Conservation (phyloP, 768 basidiomycete genomes). For the Lactifluus rugatus region DNA sequence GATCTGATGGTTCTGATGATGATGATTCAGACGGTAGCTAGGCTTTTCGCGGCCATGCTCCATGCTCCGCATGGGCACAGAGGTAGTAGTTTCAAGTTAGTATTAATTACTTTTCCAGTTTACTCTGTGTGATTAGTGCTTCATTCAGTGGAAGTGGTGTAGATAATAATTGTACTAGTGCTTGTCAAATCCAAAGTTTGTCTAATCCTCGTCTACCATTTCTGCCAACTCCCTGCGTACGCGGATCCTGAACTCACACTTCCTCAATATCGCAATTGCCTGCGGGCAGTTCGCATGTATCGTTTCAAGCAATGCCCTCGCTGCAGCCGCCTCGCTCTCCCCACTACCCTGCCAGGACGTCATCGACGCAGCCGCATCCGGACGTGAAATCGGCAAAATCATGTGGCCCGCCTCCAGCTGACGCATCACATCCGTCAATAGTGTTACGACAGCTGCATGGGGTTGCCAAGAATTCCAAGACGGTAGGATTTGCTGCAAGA, state of each 20-base stretch:
- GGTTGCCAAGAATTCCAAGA: slow-evolving; percentile 58
- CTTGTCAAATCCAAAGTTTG: neutral
- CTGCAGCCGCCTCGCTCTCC: slow-evolving; percentile 5
- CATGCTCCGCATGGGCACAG: neutral
- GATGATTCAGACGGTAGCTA: slow-evolving; percentile 55
- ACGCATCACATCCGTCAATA: slow-evolving; percentile 38
- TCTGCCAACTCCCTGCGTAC: slow-evolving; percentile 19
- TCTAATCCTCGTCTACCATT: slow-evolving; percentile 14
- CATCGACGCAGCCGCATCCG: slow-evolving; percentile 22
- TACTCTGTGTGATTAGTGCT: neutral
- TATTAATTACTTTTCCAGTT: slow-evolving; percentile 1
- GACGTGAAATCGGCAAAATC: slow-evolving; percentile 33
- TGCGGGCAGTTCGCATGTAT: slow-evolving; percentile 28
- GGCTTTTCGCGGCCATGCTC: slow-evolving; percentile 4
- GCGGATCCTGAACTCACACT: slow-evolving; percentile 42
- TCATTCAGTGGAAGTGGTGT: slow-evolving; percentile 6
- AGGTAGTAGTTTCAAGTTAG: neutral
- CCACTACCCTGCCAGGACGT: slow-evolving; percentile 1
- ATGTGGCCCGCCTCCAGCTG: slow-evolving; percentile 43
- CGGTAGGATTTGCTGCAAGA: slow-evolving; percentile 55
- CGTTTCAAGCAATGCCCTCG: neutral
- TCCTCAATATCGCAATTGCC: slow-evolving; percentile 37
- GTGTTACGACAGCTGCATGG: slow-evolving; percentile 40
- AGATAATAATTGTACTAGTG: slow-evolving; percentile 21
- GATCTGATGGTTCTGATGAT: slow-evolving; percentile 58